phyloP scores from a whole-genome alignment of 768 basidiomycete species.

The Boletus eberwhitei region DNA sequence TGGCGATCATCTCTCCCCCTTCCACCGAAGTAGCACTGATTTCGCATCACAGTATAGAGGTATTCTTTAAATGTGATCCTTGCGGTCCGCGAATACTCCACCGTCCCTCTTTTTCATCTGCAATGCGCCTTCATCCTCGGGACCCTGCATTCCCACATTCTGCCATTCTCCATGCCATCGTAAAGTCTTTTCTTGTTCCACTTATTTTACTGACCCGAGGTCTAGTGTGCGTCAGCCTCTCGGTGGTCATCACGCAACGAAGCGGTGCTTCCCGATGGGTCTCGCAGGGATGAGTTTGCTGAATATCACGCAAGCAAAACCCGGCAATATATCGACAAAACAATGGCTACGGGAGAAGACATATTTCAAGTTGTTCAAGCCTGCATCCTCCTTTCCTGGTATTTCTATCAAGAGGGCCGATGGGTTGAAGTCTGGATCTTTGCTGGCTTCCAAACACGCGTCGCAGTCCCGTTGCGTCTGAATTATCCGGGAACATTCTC shows the following conservation, averaged over 20 bases:
- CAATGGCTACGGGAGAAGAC: conserved; percentile 85
- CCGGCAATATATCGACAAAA: conserved; percentile 82
- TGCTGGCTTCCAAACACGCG: conserved; percentile 79
- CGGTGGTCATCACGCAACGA: conserved; percentile 76
- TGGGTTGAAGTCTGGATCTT: conserved; percentile 94
- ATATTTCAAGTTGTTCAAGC: conserved; percentile 88
- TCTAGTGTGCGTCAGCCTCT: conserved; percentile 77
- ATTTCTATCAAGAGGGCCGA: conserved; percentile 85
- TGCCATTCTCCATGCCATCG: conserved; percentile 88
- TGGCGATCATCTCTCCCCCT: conserved; percentile 13
- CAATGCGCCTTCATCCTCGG: conserved; percentile 75
- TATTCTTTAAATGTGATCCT: conserved; percentile 87
- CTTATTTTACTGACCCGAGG: conserved; percentile 9
- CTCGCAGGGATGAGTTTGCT: conserved; percentile 78
- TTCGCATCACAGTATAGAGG: conserved; percentile 56
- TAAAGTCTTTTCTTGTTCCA: conserved; percentile 32
- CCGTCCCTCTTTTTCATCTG: conserved; percentile 72
- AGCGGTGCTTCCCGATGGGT: conserved; percentile 67
- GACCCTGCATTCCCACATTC: conserved; percentile 86
- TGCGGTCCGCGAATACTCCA: conserved; percentile 84
- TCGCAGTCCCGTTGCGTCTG: conserved; percentile 74
- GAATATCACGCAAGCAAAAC: conserved; percentile 86
- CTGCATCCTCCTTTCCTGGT: conserved; percentile 84
- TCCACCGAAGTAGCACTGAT: conserved; percentile 13
- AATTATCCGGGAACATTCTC: conserved; percentile 86